phyloP scores from a whole-genome alignment of 441 rosid species.

The Arabidopsis hybrid region DNA sequence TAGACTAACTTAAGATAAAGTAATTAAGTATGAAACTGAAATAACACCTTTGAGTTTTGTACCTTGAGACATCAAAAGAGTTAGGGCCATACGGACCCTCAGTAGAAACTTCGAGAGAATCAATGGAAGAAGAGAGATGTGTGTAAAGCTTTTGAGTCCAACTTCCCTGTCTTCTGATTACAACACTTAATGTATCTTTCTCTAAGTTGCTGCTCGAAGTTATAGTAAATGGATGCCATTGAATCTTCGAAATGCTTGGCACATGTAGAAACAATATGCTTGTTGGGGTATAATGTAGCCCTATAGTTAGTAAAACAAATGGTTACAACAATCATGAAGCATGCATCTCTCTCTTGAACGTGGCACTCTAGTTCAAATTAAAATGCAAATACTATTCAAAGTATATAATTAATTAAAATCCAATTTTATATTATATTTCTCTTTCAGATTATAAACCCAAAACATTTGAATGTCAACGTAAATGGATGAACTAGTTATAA shows the following conservation, averaged over 20 bases:
- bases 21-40: background rate
- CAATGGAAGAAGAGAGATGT: conserved; percentile 51
- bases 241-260: conserved; percentile 63
- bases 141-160: conserved; percentile 60
- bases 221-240: conserved; percentile 71
- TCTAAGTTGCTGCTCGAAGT: conserved; percentile 59
- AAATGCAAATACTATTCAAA: too few relatives aligned
- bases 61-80: conserved; percentile 56
- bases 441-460: background rate
- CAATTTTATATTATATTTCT: too few relatives aligned
- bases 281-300: conserved; percentile 55
- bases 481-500: conserved; percentile 3
- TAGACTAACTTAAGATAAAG: background rate
- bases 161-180: conserved; percentile 60
- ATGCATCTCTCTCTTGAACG: too few relatives aligned
- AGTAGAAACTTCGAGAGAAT: conserved; percentile 54
- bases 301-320: conserved; percentile 14
- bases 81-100: conserved; percentile 75
- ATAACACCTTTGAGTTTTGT: background rate
- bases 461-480: background rate
- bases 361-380: too few relatives aligned
- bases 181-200: conserved; percentile 53
- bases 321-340: too few relatives aligned
- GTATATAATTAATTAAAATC: too few relatives aligned
- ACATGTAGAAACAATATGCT: conserved; percentile 61